Base-by-base conservation (phyloP, 2,329 filamentous ascomycete genomes). In the Ascosphaera aggregata region DNA sequence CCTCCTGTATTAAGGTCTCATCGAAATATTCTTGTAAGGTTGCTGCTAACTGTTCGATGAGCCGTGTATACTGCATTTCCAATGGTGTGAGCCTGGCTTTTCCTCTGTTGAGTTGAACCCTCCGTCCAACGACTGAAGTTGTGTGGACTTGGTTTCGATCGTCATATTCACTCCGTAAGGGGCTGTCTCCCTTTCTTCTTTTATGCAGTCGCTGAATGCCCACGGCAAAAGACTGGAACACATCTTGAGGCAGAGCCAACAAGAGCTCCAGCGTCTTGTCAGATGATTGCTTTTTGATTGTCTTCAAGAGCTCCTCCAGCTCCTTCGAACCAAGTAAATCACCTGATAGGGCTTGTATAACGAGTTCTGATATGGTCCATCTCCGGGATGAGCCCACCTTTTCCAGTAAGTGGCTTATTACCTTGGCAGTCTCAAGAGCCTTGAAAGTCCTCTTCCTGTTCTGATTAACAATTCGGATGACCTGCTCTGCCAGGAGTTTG, bases 91-190 rank as follows among this genome's bases (percentile, higher is more conserved):
- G 53, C 5, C 63, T 58, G 2, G 65, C 61, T 47, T 66, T 69
- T 41, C 66, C 63, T 49, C 68, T 71, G 52, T 63, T 69, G 17
- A 73, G 55, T 39, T 66, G 62, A 16, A 73, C 64, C 44, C 70
- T 69, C 45, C 72, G 66, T 15, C 69, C 65, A 2, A 72, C 62
- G n/a, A 73, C 58, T 0, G 69, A 71, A 2, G 69, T 70, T 41
- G 66, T 59, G 4, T 69, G 51, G 15, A 63, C 64, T 3, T 65
- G 62, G 45, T 65, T 64, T 34, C 76, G 74, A 9, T 76, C 66
- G 47, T 76, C 76, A 54, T 89, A 79, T 51, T 76, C 76, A 57
- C 76, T 91, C 44, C 75, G 73, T 20, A 91, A 64, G 3, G 63
- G 56, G 30, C 60, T 61, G 8, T 63, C 58, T 35, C 60, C 54